These are phyloP conservation scores for Pugionium dolabratum DNA, from an alignment of 345 rosid genomes.

Conservation along the genomic window DNA sequence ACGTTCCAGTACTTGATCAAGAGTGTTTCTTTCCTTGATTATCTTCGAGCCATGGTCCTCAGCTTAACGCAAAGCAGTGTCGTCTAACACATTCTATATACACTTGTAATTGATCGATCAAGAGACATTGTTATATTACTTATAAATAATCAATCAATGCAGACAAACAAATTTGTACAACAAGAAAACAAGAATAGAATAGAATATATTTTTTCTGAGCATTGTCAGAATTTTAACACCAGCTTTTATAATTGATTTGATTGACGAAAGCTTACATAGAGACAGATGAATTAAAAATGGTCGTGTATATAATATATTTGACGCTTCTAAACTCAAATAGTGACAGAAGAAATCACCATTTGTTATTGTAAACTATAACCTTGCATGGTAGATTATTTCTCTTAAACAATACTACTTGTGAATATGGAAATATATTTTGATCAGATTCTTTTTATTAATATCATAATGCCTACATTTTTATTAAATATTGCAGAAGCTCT, in stretches of 20 bases:
- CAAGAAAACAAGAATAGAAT: slow-evolving; percentile 10
- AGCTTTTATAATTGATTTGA: slow-evolving; percentile 38
- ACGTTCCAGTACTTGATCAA: background rate
- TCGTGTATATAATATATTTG: slow-evolving; percentile 17
- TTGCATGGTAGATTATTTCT: too few species aligned
- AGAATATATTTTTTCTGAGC: slow-evolving; percentile 18
- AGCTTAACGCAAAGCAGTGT: background rate
- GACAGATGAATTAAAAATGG: slow-evolving; percentile 33
- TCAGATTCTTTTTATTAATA: too few species aligned
- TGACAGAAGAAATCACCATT: slow-evolving; percentile 23
- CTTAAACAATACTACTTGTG: too few species aligned
- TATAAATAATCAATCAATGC: background rate
- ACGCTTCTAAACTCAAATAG: slow-evolving; percentile 26
- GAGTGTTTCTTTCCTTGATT: background rate
- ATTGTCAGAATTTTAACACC: slow-evolving; percentile 32
- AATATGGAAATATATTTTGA: too few species aligned
- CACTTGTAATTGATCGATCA: background rate
- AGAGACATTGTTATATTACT: background rate
- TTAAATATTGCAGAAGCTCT: slow-evolving; percentile 39
- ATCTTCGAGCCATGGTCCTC: slow-evolving; percentile 3
- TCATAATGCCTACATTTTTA: background rate
- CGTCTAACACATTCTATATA: background rate
- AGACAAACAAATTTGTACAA: slow-evolving; percentile 23
- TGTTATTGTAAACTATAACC: background rate
- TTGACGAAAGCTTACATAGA: slow-evolving; percentile 33